phyloP scores from a whole-genome alignment of 345 rosid species.

The Physaria fendleri region DNA sequence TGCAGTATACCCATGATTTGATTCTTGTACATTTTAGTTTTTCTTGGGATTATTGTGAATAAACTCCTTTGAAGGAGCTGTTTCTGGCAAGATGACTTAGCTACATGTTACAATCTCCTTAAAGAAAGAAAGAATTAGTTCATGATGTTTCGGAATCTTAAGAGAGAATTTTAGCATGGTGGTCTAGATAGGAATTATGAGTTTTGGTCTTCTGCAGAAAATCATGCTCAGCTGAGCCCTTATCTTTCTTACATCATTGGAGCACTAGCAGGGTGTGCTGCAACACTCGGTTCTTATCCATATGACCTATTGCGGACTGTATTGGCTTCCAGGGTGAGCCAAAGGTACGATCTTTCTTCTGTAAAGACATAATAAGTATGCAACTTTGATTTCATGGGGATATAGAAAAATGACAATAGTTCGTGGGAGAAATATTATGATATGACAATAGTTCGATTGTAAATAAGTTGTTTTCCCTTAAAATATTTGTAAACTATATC shows the following conservation, averaged over 20 bases:
- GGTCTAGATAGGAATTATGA: background rate
- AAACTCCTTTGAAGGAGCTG: background rate
- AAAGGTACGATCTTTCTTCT: too few species aligned
- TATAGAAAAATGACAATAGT: too few species aligned
- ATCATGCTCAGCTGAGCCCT: conserved; percentile 3
- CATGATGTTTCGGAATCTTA: too few species aligned
- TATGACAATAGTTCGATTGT: too few species aligned
- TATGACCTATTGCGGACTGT: conserved; percentile 9
- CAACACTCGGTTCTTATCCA: background rate
- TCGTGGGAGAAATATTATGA: too few species aligned
- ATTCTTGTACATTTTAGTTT: background rate
- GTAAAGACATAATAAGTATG: too few species aligned
- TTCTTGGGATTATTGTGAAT: background rate
- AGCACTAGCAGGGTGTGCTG: conserved; percentile 8
- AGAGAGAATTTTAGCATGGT: background rate
- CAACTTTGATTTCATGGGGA: too few species aligned
- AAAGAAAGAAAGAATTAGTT: too few species aligned
- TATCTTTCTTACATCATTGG: conserved; percentile 7
- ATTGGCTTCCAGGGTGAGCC: conserved; percentile 15
- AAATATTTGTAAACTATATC: too few species aligned
- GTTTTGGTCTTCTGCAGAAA: background rate
- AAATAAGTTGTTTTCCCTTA: too few species aligned
- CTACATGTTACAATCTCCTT: background rate
- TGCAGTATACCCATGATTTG: background rate
- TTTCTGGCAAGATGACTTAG: background rate